phyloP scores from a whole-genome alignment of 1,284 basidiomycete species.

The Pholiota adiposa region DNA sequence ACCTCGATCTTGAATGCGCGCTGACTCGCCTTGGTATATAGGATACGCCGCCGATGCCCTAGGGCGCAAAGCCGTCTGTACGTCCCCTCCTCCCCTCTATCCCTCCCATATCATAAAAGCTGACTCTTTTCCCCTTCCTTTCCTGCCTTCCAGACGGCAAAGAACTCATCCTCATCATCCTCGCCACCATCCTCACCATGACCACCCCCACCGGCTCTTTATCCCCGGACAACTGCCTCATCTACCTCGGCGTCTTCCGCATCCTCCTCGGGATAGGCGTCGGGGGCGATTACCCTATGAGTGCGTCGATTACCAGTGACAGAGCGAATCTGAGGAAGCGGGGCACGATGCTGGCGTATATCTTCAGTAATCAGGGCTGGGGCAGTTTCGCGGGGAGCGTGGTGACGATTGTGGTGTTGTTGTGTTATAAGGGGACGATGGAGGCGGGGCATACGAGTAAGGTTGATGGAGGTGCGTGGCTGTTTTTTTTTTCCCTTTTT shows the following conservation, averaged over 20 bases:
- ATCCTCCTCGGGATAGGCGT: slow-evolving; percentile 78
- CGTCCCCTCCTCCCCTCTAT: slow-evolving; percentile 29
- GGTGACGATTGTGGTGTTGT: slow-evolving; percentile 70
- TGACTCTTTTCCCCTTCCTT: background rate
- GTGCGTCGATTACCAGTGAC: slow-evolving; percentile 72
- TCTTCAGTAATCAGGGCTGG: slow-evolving; percentile 81
- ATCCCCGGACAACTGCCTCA: slow-evolving; percentile 49
- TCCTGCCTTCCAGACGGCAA: slow-evolving; percentile 57
- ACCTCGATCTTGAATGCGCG: too few species aligned
- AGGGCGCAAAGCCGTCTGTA: slow-evolving; percentile 69
- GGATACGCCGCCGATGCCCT: slow-evolving; percentile 66
- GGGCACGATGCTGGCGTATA: slow-evolving; percentile 75
- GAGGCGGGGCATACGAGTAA: slow-evolving; percentile 58
- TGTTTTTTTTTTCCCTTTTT: slow-evolving; percentile 19
- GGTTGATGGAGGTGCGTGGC: slow-evolving; percentile 72
- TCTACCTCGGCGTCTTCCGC: slow-evolving; percentile 69
- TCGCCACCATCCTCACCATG: slow-evolving; percentile 68
- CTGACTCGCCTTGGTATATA: slow-evolving; percentile 6
- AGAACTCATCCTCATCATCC: slow-evolving; percentile 79
- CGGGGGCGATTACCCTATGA: slow-evolving; percentile 86
- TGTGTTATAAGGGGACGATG: slow-evolving; percentile 70
- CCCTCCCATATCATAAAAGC: too few species aligned
- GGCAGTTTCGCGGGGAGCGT: slow-evolving; percentile 71
- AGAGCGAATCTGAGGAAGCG: slow-evolving; percentile 71
- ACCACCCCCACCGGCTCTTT: slow-evolving; percentile 44